Conservation (phyloP, 805 yeast species). For the Myxozyma kluyveri region DNA sequence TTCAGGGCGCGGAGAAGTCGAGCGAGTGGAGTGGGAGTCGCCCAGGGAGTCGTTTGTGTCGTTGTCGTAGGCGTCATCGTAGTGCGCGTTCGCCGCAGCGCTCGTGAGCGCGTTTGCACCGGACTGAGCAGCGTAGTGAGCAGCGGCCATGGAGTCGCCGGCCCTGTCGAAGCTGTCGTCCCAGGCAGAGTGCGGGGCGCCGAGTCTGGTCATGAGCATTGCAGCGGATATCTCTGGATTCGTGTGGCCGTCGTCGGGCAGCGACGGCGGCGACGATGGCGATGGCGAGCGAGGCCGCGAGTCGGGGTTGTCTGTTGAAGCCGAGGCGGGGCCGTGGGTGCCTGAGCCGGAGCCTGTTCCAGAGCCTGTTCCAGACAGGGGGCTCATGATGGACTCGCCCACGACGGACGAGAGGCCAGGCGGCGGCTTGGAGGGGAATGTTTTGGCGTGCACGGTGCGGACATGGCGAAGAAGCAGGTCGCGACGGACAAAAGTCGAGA, state of each 20-base stretch:
- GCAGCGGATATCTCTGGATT: slow-evolving; percentile 15
- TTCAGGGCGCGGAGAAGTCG: neutral
- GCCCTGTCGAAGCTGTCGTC: neutral
- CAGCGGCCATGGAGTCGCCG: slow-evolving; percentile 1
- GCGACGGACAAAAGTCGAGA: slow-evolving; percentile 70
- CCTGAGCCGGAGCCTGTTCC: neutral
- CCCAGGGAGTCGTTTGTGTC: neutral
- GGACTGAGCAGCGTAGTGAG: too few species aligned
- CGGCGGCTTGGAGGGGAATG: neutral
- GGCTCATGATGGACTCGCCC: neutral
- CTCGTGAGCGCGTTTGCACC: neutral
- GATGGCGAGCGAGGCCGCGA: neutral
- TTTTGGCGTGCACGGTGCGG: slow-evolving; percentile 63
- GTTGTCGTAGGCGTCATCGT: neutral
- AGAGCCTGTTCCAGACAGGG: slow-evolving; percentile 1
- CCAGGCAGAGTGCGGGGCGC: slow-evolving; percentile 1
- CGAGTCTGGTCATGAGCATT: slow-evolving; percentile 22
- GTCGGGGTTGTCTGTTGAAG: neutral
- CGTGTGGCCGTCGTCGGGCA: neutral
- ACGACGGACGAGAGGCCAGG: slow-evolving; percentile 1
- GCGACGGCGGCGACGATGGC: neutral
- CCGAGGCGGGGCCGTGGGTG: slow-evolving; percentile 1
- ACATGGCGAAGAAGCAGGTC: slow-evolving; percentile 75
- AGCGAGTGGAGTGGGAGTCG: neutral
- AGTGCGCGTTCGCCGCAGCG: neutral